phyloP scores from a whole-genome alignment of 257 asterid species.

The Craterostigma plantagineum region DNA sequence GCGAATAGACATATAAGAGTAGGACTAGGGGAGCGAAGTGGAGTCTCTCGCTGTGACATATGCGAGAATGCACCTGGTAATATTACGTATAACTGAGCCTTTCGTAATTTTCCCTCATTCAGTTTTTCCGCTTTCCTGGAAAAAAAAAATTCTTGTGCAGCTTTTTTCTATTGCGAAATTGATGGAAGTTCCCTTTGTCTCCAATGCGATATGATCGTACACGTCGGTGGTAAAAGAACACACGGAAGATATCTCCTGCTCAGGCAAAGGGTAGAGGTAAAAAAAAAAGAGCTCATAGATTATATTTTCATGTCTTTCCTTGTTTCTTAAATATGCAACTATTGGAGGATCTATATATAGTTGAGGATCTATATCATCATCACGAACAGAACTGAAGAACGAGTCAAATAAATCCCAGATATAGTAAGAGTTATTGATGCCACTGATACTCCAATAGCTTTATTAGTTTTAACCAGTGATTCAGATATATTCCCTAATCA shows the following conservation, averaged over 20 bases:
- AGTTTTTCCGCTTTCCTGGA: too few species aligned
- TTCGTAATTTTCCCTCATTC: too few species aligned
- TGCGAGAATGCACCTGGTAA: conserved; percentile 90
- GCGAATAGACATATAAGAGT: conserved; percentile 88
- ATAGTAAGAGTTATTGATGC: conserved; percentile 17
- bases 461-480: too few species aligned
- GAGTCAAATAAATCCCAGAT: too few species aligned
- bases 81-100: too few species aligned
- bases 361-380: too few species aligned
- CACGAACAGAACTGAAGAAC: too few species aligned
- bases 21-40: conserved; percentile 77
- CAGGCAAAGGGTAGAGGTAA: conserved; percentile 88
- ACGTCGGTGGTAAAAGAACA: conserved; percentile 95
- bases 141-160: conserved; percentile 20
- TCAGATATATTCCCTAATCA: too few species aligned
- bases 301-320: too few species aligned
- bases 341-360: too few species aligned
- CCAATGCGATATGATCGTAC: conserved; percentile 88
- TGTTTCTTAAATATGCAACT: too few species aligned
- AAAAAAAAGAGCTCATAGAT: too few species aligned
- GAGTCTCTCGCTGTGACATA: conserved; percentile 71
- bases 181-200: conserved; percentile 93
- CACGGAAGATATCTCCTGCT: conserved; percentile 79
- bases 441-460: not conserved
- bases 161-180: conserved; percentile 90